These are phyloP conservation scores for Zymoseptoria crescenta DNA, from an alignment of 2,329 filamentous ascomycete species.

Conservation along the genomic window DNA sequence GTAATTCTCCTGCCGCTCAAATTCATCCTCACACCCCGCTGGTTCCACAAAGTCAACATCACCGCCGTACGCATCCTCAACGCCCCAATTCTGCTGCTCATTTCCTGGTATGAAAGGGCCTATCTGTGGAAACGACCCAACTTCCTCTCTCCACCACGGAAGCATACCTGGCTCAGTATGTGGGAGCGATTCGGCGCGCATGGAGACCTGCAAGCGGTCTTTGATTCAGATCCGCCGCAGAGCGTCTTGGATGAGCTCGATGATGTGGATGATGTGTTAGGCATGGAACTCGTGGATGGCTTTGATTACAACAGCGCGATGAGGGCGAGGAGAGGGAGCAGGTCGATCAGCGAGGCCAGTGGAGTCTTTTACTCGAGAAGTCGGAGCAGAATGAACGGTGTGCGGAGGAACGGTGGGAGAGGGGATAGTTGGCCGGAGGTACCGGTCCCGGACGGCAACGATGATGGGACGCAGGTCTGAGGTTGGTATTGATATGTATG, in stretches of 20 bases:
- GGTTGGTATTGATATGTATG: neutral
- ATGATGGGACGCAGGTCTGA: conserved; percentile 6
- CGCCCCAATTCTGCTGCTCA: conserved; percentile 63
- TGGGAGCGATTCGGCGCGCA: conserved; percentile 65
- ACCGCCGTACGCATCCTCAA: conserved; percentile 66
- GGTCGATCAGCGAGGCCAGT: conserved; percentile 20
- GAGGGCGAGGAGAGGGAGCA: conserved; percentile 22
- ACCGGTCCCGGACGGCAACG: conserved; percentile 6
- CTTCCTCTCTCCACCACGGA: conserved; percentile 30
- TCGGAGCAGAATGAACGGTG: conserved; percentile 14
- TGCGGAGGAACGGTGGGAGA: conserved; percentile 14
- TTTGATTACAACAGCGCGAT: conserved; percentile 22
- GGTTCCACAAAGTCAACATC: conserved; percentile 88
- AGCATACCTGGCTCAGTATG: conserved; percentile 42
- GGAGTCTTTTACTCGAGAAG: conserved; percentile 16
- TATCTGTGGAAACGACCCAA: conserved; percentile 51
- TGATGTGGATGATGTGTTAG: conserved; percentile 41
- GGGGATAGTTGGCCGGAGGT: conserved; percentile 1
- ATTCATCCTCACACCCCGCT: conserved; percentile 67
- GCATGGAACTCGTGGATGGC: conserved; percentile 35
- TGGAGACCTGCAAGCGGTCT: conserved; percentile 64
- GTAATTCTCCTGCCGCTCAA: conserved; percentile 68
- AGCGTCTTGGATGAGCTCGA: conserved; percentile 40
- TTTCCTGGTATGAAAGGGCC: conserved; percentile 63
- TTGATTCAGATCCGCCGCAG: conserved; percentile 62